Base-by-base conservation (phyloP, 371 early-diverging fungal species). In the Zopfochytrium polystomum region DNA sequence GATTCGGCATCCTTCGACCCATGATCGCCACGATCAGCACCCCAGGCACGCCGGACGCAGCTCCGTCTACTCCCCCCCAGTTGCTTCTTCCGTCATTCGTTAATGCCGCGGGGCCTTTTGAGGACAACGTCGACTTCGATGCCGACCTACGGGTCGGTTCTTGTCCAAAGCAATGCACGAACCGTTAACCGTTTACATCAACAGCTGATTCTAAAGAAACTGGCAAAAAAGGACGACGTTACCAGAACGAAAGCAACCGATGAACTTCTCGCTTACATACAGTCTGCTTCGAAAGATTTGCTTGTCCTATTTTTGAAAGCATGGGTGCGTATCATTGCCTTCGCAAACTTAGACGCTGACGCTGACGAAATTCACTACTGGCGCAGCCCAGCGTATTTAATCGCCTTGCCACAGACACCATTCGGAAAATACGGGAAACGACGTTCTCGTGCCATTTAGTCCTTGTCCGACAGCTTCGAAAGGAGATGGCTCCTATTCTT, bases 201-300 rank as follows among this genome's bases (percentile, higher is more conserved):
- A 65, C 45, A 70, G 66, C 69, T 80, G 27, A 52, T 78, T 13
- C 47, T 81, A 30, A 79, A 79, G 53, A 60, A 71, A 45, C 58
- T 81, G 18, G 20, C 64, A 27, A 81, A 81, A 56, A 65, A 72
- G 57, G 82, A 81, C 45, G 29, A 72, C 20, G 64, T 54, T 3
- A 81, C 82, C 31, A 69, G 63, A 53, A 43, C 62, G 3, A 76
- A 74, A 46, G 82, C 79, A 1, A 46, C 77, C 25, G 80, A 80
- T n/a, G 79, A 79, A 23, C 56, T 78, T 7, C 3, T 43, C n/a
- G 48, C 52, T 3, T 71, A 67, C 55, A 31, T 69, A 18, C 15
- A 20, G 33, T 27, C 22, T 26, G 60, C 52, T n/a, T 27, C 20
- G 23, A 47, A 55, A 27, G 64, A 68, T 3, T 50, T 29, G 22